Percentiles rank a stretch among this genome's conserved stretches.
phyloP scores from a whole-genome alignment of 257 asterid genomes.

The Gentiana macrophylla region DNA sequence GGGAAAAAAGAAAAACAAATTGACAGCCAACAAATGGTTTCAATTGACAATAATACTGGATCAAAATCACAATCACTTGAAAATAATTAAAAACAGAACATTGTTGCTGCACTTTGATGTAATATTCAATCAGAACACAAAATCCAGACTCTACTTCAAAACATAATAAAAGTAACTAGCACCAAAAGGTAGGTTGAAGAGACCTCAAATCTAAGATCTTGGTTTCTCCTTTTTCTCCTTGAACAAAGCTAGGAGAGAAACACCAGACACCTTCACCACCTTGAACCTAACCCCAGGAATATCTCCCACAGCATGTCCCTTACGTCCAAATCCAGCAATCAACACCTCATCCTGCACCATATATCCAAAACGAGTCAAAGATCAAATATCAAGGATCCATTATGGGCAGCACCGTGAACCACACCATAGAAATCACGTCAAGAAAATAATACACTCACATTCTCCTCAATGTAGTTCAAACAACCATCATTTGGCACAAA shows the following conservation, averaged over 20 bases:
- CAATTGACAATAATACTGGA: neutral
- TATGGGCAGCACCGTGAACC: neutral
- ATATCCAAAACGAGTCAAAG: neutral
- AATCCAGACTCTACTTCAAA: neutral
- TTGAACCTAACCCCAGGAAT: conserved; percentile 77
- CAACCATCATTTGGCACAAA: conserved; percentile 84
- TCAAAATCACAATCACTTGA: conserved; percentile 12
- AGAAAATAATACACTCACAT: conserved; percentile 25
- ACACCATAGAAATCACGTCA: neutral
- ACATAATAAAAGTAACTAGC: neutral
- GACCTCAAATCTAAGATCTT: conserved; percentile 30
- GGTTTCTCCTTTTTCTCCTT: conserved; percentile 73
- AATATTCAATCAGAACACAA: conserved; percentile 6
- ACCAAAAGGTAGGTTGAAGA: too few species aligned
- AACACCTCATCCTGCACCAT: conserved; percentile 58
- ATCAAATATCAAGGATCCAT: neutral
- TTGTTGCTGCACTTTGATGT: too few species aligned
- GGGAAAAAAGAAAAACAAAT: too few species aligned
- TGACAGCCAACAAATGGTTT: neutral
- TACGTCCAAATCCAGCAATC: conserved; percentile 85
- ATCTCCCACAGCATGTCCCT: conserved; percentile 85
- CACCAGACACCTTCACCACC: conserved; percentile 88
- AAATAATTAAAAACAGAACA: too few species aligned
- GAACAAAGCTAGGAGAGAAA: conserved; percentile 60
- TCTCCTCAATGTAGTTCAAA: conserved; percentile 70